Evolutionary conservation across 768 basidiomycete genomes (phyloP), one percentile per base, ranked within the genome.

Genomic region (Lanmaoa rubissima): DNA sequence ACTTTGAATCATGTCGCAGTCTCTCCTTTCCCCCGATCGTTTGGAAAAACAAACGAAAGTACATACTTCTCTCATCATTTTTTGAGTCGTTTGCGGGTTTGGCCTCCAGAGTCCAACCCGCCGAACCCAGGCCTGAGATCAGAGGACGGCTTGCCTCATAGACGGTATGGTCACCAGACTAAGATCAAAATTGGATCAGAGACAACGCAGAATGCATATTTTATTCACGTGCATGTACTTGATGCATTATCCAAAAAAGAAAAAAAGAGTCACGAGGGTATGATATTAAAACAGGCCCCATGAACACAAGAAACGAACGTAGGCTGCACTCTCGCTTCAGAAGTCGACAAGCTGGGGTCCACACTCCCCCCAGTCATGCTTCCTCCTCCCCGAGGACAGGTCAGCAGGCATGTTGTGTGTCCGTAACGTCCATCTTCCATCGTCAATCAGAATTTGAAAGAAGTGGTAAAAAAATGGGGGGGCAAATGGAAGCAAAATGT

Each of bases 401-500:
- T 60, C 44, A 51, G 63, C 56, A 52, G 46, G 48, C 53, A 54
- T 53, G 61, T 63, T 54, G 50, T 51, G 17, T 57, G 63, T 71
- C 65, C 67, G 45, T 63, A 58, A 42, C 16, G 65, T 70, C 65
- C 68, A 48, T 57, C 16, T 63, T 70, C 65, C 68, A 48, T 57
- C 54, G 53, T 58, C 58, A 54, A 69, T 48, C 52, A 60, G 35
- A 43, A 52, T 43, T 49, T 38, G 41, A 36, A 41, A 55, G 41
- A 42, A 48, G 28, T 26, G n/a, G 19, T 28, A 47, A 48, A 34
- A 21, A 31, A 28, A 28, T 28, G 28, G 28, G 19, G 2, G 19
- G 34, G 34, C 10, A 11, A 26, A n/a, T 28, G 36, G 39, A 47
- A 54, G 43, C 34, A 39, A 42, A 28, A 31, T 34, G n/a, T 49